phyloP scores from a whole-genome alignment of 768 basidiomycete genomes.

The Pisolithus microcarpus region DNA sequence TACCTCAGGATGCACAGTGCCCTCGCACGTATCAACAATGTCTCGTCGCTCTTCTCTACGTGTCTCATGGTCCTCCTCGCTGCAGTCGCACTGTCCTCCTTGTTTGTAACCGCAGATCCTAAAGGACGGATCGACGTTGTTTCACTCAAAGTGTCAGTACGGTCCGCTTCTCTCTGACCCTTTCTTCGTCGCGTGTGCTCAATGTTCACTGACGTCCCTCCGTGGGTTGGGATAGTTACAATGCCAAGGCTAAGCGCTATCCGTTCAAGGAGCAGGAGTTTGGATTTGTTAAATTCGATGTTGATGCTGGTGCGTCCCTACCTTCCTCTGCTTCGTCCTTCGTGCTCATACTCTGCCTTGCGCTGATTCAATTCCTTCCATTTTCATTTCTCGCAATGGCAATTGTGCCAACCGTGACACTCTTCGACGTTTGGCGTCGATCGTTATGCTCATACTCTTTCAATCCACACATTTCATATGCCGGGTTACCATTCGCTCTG shows the following conservation, averaged over 20 bases:
- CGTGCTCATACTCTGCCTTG: background rate
- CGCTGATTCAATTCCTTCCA: too few relatives aligned
- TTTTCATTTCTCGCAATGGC: too few relatives aligned
- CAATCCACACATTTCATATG: too few relatives aligned
- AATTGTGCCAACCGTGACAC: too few relatives aligned
- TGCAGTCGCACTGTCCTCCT: conserved; percentile 67
- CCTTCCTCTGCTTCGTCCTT: background rate
- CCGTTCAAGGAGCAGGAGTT: conserved; percentile 62
- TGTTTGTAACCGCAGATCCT: conserved; percentile 53
- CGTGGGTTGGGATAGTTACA: conserved; percentile 30
- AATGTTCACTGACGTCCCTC: too few relatives aligned
- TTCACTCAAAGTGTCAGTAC: conserved; percentile 70
- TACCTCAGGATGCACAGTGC: conserved; percentile 54
- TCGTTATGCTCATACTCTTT: too few relatives aligned
- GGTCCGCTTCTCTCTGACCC: too few relatives aligned
- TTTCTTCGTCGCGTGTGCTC: too few relatives aligned
- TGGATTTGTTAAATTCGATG: conserved; percentile 75
- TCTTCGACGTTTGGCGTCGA: too few relatives aligned
- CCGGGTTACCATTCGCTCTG: too few relatives aligned
- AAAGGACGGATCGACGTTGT: conserved; percentile 51
- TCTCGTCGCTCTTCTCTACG: conserved; percentile 65
- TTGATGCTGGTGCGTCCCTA: conserved; percentile 58
- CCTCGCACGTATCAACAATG: conserved; percentile 64
- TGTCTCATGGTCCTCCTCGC: conserved; percentile 67
- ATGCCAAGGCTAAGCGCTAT: conserved; percentile 46